A percentile compares a stretch with the other conserved stretches of the same genome.
Evolutionary conservation across 2,329 filamentous ascomycete genomes (phyloP).

Genomic region (Cercospora nicotianae): DNA sequence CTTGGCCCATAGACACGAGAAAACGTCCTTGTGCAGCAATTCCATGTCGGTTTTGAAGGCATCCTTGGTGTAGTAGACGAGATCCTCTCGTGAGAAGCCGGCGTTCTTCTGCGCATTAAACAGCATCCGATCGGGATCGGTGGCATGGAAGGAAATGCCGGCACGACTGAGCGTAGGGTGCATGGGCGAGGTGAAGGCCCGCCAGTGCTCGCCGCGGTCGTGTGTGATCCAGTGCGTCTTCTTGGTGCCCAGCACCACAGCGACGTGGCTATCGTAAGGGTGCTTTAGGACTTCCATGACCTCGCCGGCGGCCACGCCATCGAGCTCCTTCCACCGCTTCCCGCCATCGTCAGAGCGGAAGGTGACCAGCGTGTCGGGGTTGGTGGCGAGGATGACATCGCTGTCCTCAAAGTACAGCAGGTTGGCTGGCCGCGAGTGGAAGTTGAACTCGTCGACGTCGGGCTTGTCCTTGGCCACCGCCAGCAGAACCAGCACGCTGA

Average conservation of each 20-base stretch:
- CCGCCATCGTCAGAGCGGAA: slow-evolving; percentile 82
- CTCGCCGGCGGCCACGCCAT: slow-evolving; percentile 63
- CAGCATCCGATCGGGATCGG: slow-evolving; percentile 79
- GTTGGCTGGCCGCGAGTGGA: slow-evolving; percentile 66
- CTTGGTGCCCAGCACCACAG: slow-evolving; percentile 70
- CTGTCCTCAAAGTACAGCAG: slow-evolving; percentile 91
- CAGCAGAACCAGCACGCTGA: slow-evolving; percentile 28
- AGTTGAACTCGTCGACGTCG: slow-evolving; percentile 62
- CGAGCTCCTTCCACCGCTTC: slow-evolving; percentile 67
- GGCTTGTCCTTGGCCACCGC: slow-evolving; percentile 50
- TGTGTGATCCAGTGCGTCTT: slow-evolving; percentile 78
- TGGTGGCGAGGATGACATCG: slow-evolving; percentile 74
- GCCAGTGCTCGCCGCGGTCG: slow-evolving; percentile 81
- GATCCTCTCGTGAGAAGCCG: slow-evolving; percentile 42
- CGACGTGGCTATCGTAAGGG: slow-evolving; percentile 73
- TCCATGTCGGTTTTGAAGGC: slow-evolving; percentile 72
- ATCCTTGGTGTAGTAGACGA: slow-evolving; percentile 75
- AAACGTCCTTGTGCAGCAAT: slow-evolving; percentile 65
- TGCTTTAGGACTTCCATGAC: slow-evolving; percentile 70
- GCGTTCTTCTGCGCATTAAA: slow-evolving; percentile 59
- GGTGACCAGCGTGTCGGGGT: slow-evolving; percentile 62
- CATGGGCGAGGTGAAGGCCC: slow-evolving; percentile 65
- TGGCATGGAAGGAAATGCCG: slow-evolving; percentile 76
- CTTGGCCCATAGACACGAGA: slow-evolving; percentile 86
- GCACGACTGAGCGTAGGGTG: slow-evolving; percentile 56